phyloP scores from a whole-genome alignment of 306 rosid genomes.

The Chamaecrista fasciculata region DNA sequence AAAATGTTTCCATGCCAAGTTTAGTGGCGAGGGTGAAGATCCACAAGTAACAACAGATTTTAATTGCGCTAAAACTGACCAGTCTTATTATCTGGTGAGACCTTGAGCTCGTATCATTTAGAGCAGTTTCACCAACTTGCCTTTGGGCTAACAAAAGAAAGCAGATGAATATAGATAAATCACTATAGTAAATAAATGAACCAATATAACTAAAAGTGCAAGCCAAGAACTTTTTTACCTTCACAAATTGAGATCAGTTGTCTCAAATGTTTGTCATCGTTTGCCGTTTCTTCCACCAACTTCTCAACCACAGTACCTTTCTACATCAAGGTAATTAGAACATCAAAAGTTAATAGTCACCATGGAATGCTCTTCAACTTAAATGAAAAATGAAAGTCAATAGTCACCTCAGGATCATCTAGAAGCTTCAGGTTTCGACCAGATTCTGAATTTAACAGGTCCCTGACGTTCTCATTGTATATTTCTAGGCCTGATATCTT shows the following conservation, averaged over 20 bases:
- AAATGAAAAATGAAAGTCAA: neutral
- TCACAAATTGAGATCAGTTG: conserved; percentile 92
- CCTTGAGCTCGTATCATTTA: conserved; percentile 92
- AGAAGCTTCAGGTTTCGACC: conserved; percentile 87
- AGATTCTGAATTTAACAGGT: conserved; percentile 87
- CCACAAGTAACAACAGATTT: conserved; percentile 8
- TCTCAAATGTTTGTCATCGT: conserved; percentile 82
- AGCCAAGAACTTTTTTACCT: conserved; percentile 46
- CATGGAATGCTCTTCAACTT: neutral
- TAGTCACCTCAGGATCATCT: conserved; percentile 92
- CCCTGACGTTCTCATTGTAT: conserved; percentile 94
- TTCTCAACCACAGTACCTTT: conserved; percentile 99
- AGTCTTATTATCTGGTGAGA: conserved; percentile 98
- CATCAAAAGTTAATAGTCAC: conserved; percentile 21
- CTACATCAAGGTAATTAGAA: conserved; percentile 41
- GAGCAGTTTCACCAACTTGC: conserved; percentile 99
- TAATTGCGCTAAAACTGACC: conserved; percentile 45
- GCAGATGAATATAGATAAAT: neutral
- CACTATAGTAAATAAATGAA: neutral
- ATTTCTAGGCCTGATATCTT: conserved; percentile 97
- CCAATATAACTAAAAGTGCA: neutral
- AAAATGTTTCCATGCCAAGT: neutral
- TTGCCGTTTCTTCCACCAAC: conserved; percentile 91
- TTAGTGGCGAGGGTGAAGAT: conserved; percentile 8
- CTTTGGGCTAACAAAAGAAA: conserved; percentile 73